Evolutionary conservation across 176 grass and related monocot genomes (phyloP).

Genomic region (Bothriochloa decipiens): DNA sequence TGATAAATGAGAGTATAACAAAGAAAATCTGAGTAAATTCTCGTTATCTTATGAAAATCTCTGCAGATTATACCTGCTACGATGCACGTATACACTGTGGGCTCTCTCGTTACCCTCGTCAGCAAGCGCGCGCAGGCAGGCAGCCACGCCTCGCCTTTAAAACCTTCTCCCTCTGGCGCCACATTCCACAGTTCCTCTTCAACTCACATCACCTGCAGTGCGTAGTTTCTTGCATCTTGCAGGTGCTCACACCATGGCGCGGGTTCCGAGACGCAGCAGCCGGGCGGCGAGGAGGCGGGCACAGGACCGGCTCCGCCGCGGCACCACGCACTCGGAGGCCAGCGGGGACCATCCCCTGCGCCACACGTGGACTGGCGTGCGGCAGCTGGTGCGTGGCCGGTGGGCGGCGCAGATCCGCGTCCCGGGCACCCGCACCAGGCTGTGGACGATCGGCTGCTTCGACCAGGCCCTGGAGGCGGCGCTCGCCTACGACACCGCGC

Average conservation of each 20-base stretch:
- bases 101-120: background rate
- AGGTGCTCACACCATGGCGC: background rate
- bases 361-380: constrained; percentile 21
- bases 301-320: background rate
- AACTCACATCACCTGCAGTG: background rate
- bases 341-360: background rate
- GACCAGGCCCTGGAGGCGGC: background rate
- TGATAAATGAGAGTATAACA: background rate
- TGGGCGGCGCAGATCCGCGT: constrained; percentile 49
- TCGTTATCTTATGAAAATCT: background rate
- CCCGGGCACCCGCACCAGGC: background rate
- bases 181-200: background rate
- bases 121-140: background rate
- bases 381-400: background rate
- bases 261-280: background rate
- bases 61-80: background rate
- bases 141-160: background rate
- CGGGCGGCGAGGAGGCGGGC: background rate
- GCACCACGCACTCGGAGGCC: background rate
- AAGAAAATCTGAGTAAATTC: background rate
- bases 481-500: constrained; percentile 41
- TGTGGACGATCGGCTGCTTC: constrained; percentile 43
- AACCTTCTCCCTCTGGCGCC: background rate
- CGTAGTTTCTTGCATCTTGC: too few species aligned
- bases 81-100: background rate